Conservation (phyloP, 345 rosid species). For the Hirschfeldia incana region DNA sequence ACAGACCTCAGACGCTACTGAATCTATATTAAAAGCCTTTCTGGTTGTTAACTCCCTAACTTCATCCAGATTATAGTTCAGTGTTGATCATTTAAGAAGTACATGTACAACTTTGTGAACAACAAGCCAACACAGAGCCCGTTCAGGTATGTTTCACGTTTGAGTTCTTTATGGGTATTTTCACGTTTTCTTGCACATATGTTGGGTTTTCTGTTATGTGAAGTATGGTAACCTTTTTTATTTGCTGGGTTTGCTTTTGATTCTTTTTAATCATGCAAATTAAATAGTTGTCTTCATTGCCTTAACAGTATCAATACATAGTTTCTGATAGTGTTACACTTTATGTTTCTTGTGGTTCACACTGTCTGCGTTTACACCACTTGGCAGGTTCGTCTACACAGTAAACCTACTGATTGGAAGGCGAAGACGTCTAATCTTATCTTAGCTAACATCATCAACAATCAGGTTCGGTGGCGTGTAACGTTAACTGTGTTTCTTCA, state of each 20-base stretch:
- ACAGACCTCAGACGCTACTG: neutral
- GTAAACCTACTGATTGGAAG: slow-evolving; percentile 74
- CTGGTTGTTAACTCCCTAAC: neutral
- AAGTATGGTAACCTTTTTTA: too few relatives aligned
- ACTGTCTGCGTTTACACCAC: neutral
- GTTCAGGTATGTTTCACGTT: slow-evolving; percentile 51
- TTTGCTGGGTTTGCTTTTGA: too few relatives aligned
- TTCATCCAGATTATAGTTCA: slow-evolving; percentile 61
- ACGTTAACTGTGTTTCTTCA: slow-evolving; percentile 26
- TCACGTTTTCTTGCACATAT: too few relatives aligned
- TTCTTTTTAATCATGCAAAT: too few relatives aligned
- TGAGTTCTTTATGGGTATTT: too few relatives aligned
- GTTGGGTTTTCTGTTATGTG: too few relatives aligned
- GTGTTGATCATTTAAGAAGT: slow-evolving; percentile 77
- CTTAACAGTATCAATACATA: too few relatives aligned
- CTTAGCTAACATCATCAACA: slow-evolving; percentile 64
- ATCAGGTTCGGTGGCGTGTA: slow-evolving; percentile 59
- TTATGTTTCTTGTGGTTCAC: slow-evolving; percentile 10
- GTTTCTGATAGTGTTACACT: neutral
- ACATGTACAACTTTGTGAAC: slow-evolving; percentile 91
- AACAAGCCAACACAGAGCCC: slow-evolving; percentile 69
- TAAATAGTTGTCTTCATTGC: too few relatives aligned
- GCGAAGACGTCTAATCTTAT: slow-evolving; percentile 76
- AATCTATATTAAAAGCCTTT: neutral
- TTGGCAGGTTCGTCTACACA: slow-evolving; percentile 76